Percentiles rank a stretch among this genome's conserved stretches.
Evolutionary conservation across 495 filamentous ascomycete species (phyloP).

Genomic region (Sphaerosporella brunnea): DNA sequence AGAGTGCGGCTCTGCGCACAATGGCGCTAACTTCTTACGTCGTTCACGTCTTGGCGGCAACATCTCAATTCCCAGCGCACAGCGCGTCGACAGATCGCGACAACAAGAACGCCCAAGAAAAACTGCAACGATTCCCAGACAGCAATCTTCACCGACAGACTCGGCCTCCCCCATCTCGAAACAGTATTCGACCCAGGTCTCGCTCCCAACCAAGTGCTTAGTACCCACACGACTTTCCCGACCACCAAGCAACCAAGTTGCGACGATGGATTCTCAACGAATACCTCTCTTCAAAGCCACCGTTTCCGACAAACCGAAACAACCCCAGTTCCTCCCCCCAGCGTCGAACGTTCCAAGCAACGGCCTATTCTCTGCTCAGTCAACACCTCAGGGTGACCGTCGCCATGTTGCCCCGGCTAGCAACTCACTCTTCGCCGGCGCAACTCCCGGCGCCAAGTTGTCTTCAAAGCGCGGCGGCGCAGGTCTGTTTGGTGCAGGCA

Average conservation of each 20-base stretch:
- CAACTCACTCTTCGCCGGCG: constrained; percentile 17
- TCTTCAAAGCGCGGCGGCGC: neutral
- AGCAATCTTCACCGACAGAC: no score
- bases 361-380: constrained; percentile 19
- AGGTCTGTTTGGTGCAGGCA: neutral
- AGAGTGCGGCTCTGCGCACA: no score
- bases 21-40: no score
- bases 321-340: constrained; percentile 11
- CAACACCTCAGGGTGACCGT: neutral
- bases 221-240: no score
- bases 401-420: neutral
- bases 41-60: no score
- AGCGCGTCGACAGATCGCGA: no score
- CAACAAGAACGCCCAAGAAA: no score
- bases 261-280: neutral
- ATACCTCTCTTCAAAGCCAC: neutral
- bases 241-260: neutral
- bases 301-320: neutral
- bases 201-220: no score
- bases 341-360: constrained; percentile 14
- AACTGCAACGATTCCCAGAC: no score
- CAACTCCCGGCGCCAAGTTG: constrained; percentile 7
- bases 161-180: no score
- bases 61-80: no score
- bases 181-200: no score